Percentiles rank a stretch among this genome's conserved stretches.
Evolutionary conservation across 1,139 yeast genomes (phyloP).

Genomic region (Meyerozyma smithsonii): DNA sequence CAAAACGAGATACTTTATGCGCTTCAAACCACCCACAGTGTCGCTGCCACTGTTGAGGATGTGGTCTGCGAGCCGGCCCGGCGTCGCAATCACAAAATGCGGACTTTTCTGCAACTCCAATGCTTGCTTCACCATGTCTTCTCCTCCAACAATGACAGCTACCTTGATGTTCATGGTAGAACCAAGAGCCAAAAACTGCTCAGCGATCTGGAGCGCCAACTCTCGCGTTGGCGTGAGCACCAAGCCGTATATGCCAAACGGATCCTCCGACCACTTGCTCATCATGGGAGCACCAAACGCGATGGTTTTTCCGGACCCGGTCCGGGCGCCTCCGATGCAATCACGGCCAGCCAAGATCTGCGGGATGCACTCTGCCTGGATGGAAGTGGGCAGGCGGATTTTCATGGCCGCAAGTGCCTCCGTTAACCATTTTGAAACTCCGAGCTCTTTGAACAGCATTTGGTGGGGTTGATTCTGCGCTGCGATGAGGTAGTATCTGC

Average conservation of each 20-base stretch:
- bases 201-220: conserved; percentile 93
- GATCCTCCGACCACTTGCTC: conserved; percentile 91
- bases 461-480: conserved; percentile 8
- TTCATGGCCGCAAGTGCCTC: conserved; percentile 82
- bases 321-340: conserved; percentile 97
- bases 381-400: conserved; percentile 76
- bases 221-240: conserved; percentile 94
- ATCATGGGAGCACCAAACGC: conserved; percentile 98
- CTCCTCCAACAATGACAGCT: conserved; percentile 88
- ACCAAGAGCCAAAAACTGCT: conserved; percentile 91
- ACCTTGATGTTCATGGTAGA: conserved; percentile 81
- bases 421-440: conserved; percentile 80
- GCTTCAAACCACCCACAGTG: conserved; percentile 69
- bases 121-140: conserved; percentile 84
- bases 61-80: conserved; percentile 95
- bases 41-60: conserved; percentile 86
- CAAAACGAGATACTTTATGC: conserved; percentile 75
- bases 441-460: conserved; percentile 60
- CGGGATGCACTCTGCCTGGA: conserved; percentile 88
- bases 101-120: conserved; percentile 77
- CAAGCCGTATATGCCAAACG: conserved; percentile 85
- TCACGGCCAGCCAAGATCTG: conserved; percentile 76
- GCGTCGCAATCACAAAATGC: conserved; percentile 94
- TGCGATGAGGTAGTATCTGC: background rate
- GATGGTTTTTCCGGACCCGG: conserved; percentile 97